Evolutionary conservation across 2,329 filamentous ascomycete genomes (phyloP).

Genomic region (Periglandula ipomoeae): DNA sequence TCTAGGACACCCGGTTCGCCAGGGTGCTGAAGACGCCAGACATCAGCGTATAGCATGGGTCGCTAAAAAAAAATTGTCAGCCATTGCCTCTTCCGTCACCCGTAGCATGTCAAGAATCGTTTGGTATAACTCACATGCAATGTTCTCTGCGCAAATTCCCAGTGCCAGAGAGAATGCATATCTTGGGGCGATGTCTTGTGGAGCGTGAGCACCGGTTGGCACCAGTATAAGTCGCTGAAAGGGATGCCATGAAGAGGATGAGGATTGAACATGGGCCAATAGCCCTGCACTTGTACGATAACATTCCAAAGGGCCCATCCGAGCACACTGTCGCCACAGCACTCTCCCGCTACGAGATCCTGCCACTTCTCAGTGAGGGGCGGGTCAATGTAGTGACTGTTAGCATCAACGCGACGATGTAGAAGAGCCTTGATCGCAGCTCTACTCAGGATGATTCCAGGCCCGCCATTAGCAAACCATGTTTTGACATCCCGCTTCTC

Average conservation of each 20-base stretch:
- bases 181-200: conserved; percentile 46
- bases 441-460: conserved; percentile 46
- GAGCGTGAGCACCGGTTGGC: conserved; percentile 46
- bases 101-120: too few species aligned
- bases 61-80: conserved; percentile 19
- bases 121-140: conserved; percentile 20
- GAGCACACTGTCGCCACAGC: conserved; percentile 45
- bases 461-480: conserved; percentile 48
- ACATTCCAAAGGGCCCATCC: conserved; percentile 37
- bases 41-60: conserved; percentile 27
- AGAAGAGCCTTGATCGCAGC: conserved; percentile 36
- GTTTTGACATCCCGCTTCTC: conserved; percentile 23
- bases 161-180: conserved; percentile 41
- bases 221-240: conserved; percentile 42
- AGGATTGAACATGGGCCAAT: conserved; percentile 47
- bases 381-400: conserved; percentile 30
- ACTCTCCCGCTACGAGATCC: conserved; percentile 31
- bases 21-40: conserved; percentile 28
- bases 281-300: conserved; percentile 31
- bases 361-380: conserved; percentile 39
- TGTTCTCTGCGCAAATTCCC: conserved; percentile 41
- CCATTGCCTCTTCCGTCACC: too few species aligned
- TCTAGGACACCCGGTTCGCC: conserved; percentile 14
- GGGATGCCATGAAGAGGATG: conserved; percentile 44
- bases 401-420: conserved; percentile 23